Evolutionary conservation across 2,329 filamentous ascomycete genomes (phyloP).

Genomic region (Apiospora malaysiana): DNA sequence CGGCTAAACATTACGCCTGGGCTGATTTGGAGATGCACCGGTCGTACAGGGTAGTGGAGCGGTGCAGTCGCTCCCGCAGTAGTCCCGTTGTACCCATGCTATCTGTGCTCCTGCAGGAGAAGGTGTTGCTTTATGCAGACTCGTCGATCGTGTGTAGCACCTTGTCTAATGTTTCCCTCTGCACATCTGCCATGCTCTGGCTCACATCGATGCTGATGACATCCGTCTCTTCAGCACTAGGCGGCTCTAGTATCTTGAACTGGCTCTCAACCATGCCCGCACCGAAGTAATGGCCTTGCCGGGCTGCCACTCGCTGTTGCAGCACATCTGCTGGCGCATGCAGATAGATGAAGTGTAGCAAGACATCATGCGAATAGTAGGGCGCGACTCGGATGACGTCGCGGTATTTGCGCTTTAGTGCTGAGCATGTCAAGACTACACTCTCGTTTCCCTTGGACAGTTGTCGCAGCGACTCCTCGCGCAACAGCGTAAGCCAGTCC

Average conservation of each 20-base stretch:
- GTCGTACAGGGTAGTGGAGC: constrained; percentile 10
- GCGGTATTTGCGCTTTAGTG: constrained; percentile 95
- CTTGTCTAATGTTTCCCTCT: constrained; percentile 62
- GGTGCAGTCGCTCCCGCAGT: constrained; percentile 25
- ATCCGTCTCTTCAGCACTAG: constrained; percentile 72
- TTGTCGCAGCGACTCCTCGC: constrained; percentile 67
- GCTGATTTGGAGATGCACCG: not conserved
- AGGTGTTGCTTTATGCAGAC: constrained; percentile 30
- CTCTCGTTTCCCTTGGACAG: constrained; percentile 66
- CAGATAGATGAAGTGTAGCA: constrained; percentile 92
- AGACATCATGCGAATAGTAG: constrained; percentile 74
- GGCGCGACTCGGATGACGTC: constrained; percentile 85
- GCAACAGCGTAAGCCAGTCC: constrained; percentile 90
- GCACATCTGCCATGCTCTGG: constrained; percentile 62
- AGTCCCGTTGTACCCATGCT: constrained; percentile 21
- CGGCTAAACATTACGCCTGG: constrained; percentile 3
- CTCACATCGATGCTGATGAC: constrained; percentile 75
- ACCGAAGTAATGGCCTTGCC: constrained; percentile 94
- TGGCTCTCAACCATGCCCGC: constrained; percentile 94
- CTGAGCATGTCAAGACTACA: constrained; percentile 96
- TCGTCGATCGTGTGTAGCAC: constrained; percentile 62
- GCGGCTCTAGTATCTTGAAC: constrained; percentile 85
- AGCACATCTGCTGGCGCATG: constrained; percentile 78
- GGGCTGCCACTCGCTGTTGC: constrained; percentile 73
- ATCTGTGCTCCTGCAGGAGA: constrained; percentile 27